Evolutionary conservation across 306 rosid genomes (phyloP).

Genomic region (Sicyos baderoa): DNA sequence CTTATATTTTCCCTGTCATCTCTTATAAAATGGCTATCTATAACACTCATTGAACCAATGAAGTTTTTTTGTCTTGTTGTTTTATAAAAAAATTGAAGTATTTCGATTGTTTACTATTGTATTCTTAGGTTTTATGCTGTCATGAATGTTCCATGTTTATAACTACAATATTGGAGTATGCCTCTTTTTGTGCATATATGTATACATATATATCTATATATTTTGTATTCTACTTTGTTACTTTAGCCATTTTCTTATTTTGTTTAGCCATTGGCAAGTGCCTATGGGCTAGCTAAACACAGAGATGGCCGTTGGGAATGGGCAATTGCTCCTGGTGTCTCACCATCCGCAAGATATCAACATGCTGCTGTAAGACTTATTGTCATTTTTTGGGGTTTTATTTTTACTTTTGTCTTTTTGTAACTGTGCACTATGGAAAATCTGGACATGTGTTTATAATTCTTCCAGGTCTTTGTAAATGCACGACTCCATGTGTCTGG

Average conservation of each 20-base stretch:
- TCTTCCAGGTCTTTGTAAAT: slow-evolving; percentile 82
- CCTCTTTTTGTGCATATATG: no score
- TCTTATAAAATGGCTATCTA: no score
- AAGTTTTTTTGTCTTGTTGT: no score
- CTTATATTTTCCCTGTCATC: no score
- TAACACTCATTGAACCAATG: no score
- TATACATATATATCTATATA: no score
- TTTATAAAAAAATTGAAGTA: no score
- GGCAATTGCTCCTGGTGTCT: slow-evolving; percentile 99
- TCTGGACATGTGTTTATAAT: slow-evolving; percentile 21
- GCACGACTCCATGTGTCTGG: slow-evolving; percentile 99
- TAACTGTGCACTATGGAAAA: slow-evolving; percentile 10
- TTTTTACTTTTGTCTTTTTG: slow-evolving; percentile 16
- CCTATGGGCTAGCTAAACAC: slow-evolving; percentile 98
- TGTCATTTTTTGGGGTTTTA: slow-evolving; percentile 20
- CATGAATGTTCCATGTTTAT: no score
- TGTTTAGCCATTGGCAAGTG: slow-evolving; percentile 89
- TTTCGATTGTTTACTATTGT: no score
- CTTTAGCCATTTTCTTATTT: neutral
- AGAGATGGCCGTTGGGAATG: slow-evolving; percentile 99
- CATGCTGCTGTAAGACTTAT: slow-evolving; percentile 85
- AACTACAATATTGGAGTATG: no score
- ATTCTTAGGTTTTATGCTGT: no score
- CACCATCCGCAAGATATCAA: slow-evolving; percentile 97
- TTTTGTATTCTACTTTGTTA: no score